Percentiles rank a stretch among this genome's conserved stretches.
Evolutionary conservation across 495 filamentous ascomycete species (phyloP).

Genomic region (Hyaloscypha variabilis): DNA sequence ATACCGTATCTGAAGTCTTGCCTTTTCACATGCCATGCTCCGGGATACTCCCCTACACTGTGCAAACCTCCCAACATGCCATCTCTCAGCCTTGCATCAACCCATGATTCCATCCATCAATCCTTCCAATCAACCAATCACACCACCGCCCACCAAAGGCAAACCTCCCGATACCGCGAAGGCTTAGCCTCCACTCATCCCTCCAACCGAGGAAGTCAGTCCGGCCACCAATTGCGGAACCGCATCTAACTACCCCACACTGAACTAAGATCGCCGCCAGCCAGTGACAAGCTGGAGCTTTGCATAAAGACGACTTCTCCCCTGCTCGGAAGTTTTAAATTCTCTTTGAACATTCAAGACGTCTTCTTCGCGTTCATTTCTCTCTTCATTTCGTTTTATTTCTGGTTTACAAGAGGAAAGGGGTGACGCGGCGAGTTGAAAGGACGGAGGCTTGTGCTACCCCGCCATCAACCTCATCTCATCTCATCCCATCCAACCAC

Average conservation of each 20-base stretch:
- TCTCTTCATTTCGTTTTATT: not conserved
- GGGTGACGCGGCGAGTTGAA: too few species aligned
- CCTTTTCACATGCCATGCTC: too few species aligned
- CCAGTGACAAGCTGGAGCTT: not conserved
- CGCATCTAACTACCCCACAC: constrained; percentile 8
- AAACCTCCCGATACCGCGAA: constrained; percentile 3
- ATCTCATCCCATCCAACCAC: not conserved
- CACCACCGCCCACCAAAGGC: not conserved
- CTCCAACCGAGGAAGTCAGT: constrained; percentile 22
- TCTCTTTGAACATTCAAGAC: not conserved
- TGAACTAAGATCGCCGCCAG: constrained; percentile 3
- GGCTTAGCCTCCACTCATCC: constrained; percentile 9
- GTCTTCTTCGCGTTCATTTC: not conserved
- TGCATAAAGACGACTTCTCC: constrained; percentile 2
- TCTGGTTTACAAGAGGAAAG: not conserved
- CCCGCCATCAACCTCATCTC: not conserved
- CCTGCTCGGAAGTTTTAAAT: constrained; percentile 8
- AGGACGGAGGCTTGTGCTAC: not conserved
- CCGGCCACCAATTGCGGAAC: not conserved
- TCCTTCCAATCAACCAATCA: not conserved
- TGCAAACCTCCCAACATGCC: not conserved
- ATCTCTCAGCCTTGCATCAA: constrained; percentile 20
- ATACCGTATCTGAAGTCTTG: too few species aligned
- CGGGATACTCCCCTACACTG: not conserved
- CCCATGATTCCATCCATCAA: not conserved